These are phyloP conservation scores for Rhodotorula sphaerocarpa DNA, from an alignment of 768 basidiomycete genomes.

Conservation along the genomic window DNA sequence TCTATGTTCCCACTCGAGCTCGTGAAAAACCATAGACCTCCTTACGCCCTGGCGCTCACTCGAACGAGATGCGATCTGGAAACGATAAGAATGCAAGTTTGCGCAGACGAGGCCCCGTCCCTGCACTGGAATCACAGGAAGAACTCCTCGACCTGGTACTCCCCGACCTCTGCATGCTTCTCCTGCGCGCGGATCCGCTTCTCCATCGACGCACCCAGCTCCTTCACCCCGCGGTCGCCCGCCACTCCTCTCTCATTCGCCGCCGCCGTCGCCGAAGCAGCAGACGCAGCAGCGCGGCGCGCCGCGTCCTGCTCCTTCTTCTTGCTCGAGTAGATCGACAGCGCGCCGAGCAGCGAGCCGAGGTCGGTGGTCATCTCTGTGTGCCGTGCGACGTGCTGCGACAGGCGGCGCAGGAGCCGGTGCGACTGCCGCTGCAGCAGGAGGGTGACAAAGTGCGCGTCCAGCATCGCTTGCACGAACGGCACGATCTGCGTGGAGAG, in stretches of 20 bases:
- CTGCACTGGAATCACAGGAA: too few species aligned
- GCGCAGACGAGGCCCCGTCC: too few species aligned
- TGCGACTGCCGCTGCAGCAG: conserved; percentile 31
- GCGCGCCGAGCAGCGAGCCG: conserved; percentile 25
- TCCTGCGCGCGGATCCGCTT: conserved; percentile 30
- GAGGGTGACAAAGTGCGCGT: conserved; percentile 35
- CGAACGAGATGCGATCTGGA: too few species aligned
- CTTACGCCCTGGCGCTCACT: too few species aligned
- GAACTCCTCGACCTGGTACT: conserved; percentile 29
- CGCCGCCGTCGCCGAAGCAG: neutral
- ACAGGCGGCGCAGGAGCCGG: conserved; percentile 30
- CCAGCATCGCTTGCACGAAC: conserved; percentile 32
- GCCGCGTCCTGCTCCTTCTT: conserved; percentile 13
- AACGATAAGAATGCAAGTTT: too few species aligned
- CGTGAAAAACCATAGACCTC: too few species aligned
- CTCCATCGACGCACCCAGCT: conserved; percentile 27
- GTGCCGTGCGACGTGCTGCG: conserved; percentile 20
- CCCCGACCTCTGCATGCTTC: conserved; percentile 31
- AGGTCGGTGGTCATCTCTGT: conserved; percentile 22
- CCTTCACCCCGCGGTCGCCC: conserved; percentile 13
- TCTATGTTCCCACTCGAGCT: too few species aligned
- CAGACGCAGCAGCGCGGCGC: conserved; percentile 1
- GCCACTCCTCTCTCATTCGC: neutral
- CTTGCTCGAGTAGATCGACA: conserved; percentile 22
- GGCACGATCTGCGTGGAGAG: conserved; percentile 21